A percentile compares a stretch with the other conserved stretches of the same genome.
Conservation (phyloP, 805 yeast genomes). For the Barnettozyma salicaria region DNA sequence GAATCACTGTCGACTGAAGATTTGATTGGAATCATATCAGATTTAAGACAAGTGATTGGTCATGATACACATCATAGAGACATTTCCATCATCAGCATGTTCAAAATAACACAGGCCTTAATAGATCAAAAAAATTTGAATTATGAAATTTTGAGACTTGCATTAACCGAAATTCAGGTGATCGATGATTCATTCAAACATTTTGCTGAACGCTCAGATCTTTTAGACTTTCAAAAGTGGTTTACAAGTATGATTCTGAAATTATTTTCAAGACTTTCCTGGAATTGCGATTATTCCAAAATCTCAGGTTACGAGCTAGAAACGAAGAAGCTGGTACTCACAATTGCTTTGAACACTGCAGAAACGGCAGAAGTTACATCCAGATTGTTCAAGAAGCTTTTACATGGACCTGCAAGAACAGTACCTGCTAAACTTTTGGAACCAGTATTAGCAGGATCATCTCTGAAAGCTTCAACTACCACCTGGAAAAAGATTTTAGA, state of each 20-base stretch:
- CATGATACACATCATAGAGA: conserved; percentile 23
- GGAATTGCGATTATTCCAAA: conserved; percentile 38
- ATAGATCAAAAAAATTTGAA: conserved; percentile 12
- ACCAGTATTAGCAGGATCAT: conserved; percentile 37
- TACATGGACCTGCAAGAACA: conserved; percentile 45
- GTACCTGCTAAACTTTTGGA: conserved; percentile 48
- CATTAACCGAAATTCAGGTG: conserved; percentile 24
- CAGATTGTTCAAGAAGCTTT: conserved; percentile 40
- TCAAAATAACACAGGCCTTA: conserved; percentile 22
- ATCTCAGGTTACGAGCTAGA: conserved; percentile 35
- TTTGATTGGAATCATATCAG: conserved; percentile 29
- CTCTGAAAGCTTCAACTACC: conserved; percentile 34
- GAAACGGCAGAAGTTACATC: conserved; percentile 30
- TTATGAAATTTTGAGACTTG: conserved; percentile 25
- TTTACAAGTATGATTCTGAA: conserved; percentile 10
- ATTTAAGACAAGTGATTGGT: conserved; percentile 29
- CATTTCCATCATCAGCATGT: conserved; percentile 25
- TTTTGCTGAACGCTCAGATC: conserved; percentile 7
- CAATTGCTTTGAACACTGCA: conserved; percentile 29
- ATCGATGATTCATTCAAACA: conserved; percentile 19
- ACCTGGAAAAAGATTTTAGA: conserved; percentile 57
- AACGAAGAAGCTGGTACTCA: conserved; percentile 38
- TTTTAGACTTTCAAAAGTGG: conserved; percentile 14
- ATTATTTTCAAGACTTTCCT: conserved; percentile 30
- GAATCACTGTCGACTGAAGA: conserved; percentile 25